Evolutionary conservation across 129 eudicot genomes (phyloP).

Genomic region (Daucus carota): DNA sequence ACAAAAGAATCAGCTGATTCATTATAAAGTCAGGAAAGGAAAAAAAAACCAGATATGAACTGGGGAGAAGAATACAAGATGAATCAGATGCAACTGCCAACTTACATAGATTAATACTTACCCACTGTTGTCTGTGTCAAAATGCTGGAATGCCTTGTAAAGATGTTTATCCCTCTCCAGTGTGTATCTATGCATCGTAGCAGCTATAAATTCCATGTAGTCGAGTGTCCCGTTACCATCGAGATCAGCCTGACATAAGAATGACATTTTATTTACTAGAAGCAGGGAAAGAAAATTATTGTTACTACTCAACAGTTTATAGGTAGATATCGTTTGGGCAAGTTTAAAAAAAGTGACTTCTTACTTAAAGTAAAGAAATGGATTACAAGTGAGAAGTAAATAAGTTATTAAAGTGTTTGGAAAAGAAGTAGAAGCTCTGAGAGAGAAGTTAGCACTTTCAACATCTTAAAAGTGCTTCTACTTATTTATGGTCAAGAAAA

Average conservation of each 20-base stretch:
- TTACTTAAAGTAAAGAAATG: too few relatives aligned
- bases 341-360: too few relatives aligned
- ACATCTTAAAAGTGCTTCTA: too few relatives aligned
- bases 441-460: too few relatives aligned
- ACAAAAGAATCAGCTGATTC: too few relatives aligned
- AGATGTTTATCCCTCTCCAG: constrained; percentile 75
- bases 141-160: constrained; percentile 79
- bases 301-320: background rate
- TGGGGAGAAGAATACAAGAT: background rate
- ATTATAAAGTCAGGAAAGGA: background rate
- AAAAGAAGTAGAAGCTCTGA: too few relatives aligned
- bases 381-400: too few relatives aligned
- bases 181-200: constrained; percentile 93
- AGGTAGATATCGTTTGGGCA: too few relatives aligned
- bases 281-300: background rate
- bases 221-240: constrained; percentile 92
- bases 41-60: background rate
- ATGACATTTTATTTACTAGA: background rate
- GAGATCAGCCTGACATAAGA: constrained; percentile 62
- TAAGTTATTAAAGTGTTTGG: too few relatives aligned
- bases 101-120: constrained; percentile 21
- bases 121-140: constrained; percentile 84
- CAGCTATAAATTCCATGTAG: constrained; percentile 87
- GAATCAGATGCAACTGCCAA: background rate
- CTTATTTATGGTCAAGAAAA: too few relatives aligned